Conservation (phyloP, 1,139 yeast species). For the Debaryomyces robertsiae region DNA sequence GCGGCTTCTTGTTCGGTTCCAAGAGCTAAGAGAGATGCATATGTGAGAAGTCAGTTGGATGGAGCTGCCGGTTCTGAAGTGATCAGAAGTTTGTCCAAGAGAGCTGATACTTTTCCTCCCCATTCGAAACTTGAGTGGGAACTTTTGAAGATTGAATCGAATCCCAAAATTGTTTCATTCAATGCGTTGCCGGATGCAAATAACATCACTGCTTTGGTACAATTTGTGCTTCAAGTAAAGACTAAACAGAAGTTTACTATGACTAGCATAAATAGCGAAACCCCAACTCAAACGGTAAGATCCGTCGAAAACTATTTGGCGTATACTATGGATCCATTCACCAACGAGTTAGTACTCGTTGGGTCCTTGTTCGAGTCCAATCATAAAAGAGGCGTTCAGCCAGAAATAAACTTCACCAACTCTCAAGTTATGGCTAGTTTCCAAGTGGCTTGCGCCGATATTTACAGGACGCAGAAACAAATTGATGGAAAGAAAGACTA, state of each 20-base stretch:
- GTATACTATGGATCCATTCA: slow-evolving; percentile 72
- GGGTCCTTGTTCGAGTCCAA: slow-evolving; percentile 82
- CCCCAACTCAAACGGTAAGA: slow-evolving; percentile 45
- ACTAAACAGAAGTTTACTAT: slow-evolving; percentile 70
- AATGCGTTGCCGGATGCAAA: slow-evolving; percentile 63
- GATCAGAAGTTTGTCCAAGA: slow-evolving; percentile 29
- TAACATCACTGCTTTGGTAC: slow-evolving; percentile 68
- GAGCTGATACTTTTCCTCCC: slow-evolving; percentile 53
- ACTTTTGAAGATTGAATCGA: slow-evolving; percentile 62
- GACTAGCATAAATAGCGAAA: slow-evolving; percentile 43
- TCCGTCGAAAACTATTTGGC: slow-evolving; percentile 75
- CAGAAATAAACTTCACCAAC: slow-evolving; percentile 30
- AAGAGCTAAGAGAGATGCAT: slow-evolving; percentile 27
- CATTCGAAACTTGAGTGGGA: slow-evolving; percentile 73
- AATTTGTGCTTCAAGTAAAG: slow-evolving; percentile 73
- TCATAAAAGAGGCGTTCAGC: slow-evolving; percentile 38
- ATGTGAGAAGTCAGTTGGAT: slow-evolving; percentile 35
- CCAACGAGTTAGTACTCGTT: slow-evolving; percentile 65
- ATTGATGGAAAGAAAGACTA: slow-evolving; percentile 1
- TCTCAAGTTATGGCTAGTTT: slow-evolving; percentile 29
- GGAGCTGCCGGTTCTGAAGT: slow-evolving; percentile 39
- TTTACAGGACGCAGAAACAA: slow-evolving; percentile 27
- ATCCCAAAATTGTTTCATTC: slow-evolving; percentile 73
- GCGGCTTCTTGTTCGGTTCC: slow-evolving; percentile 44
- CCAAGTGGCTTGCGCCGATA: slow-evolving; percentile 31